A percentile compares a stretch with the other conserved stretches of the same genome.
These are phyloP conservation scores for Aspergillus clavatus DNA, from an alignment of 2,329 filamentous ascomycete species.

Conservation along the genomic window DNA sequence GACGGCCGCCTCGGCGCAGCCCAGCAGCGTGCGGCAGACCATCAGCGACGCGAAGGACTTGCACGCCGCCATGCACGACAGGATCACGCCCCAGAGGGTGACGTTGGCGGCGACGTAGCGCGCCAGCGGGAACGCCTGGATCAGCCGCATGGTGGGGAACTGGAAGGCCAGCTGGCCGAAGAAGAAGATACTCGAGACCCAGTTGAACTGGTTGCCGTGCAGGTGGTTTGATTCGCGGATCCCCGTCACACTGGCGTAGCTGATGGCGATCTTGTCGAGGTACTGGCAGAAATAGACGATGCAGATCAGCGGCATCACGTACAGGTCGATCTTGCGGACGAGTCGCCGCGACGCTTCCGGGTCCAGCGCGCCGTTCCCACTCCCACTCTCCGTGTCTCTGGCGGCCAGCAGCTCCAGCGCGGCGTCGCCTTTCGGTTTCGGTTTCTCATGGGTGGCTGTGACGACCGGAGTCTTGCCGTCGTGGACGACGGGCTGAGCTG, in stretches of 20 bases:
- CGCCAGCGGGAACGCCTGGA: slow-evolving; percentile 38
- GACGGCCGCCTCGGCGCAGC: slow-evolving; percentile 46
- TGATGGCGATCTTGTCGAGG: slow-evolving; percentile 23
- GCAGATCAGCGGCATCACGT: slow-evolving; percentile 29
- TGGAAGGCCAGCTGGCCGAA: slow-evolving; percentile 28
- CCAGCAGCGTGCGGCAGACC: slow-evolving; percentile 48
- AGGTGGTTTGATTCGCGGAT: slow-evolving; percentile 31
- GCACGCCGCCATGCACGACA: slow-evolving; percentile 25
- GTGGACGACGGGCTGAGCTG: not conserved
- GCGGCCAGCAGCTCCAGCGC: slow-evolving; percentile 3
- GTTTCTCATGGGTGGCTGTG: not conserved
- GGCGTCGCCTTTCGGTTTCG: slow-evolving; percentile 2
- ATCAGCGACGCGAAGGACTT: slow-evolving; percentile 48
- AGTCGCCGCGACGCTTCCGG: slow-evolving; percentile 11
- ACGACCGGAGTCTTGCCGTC: not conserved
- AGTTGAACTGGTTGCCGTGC: slow-evolving; percentile 42
- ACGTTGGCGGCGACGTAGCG: slow-evolving; percentile 37
- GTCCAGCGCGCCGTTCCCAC: slow-evolving; percentile 4
- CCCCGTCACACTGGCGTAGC: slow-evolving; percentile 26
- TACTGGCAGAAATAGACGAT: slow-evolving; percentile 30
- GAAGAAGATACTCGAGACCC: slow-evolving; percentile 34
- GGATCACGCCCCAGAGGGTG: slow-evolving; percentile 30
- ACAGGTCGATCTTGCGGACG: slow-evolving; percentile 27
- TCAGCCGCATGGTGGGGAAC: slow-evolving; percentile 37
- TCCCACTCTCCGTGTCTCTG: not conserved